Conservation (phyloP, 768 basidiomycete genomes). For the Lactarius vividus region DNA sequence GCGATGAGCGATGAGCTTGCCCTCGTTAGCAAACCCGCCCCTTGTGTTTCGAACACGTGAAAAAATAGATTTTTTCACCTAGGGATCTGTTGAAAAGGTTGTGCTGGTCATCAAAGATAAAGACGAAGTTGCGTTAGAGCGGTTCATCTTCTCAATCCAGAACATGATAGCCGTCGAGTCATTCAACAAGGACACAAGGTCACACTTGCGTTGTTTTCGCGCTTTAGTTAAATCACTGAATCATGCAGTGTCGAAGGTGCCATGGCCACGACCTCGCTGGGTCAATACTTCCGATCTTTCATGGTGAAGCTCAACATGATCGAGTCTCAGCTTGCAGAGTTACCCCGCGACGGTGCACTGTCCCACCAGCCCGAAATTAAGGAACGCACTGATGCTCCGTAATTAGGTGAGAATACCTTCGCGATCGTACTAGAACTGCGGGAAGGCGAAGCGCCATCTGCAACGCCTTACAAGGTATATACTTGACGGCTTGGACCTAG, state of each 20-base stretch:
- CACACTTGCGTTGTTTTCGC: slow-evolving; percentile 17
- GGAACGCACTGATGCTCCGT: slow-evolving; percentile 1
- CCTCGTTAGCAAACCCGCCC: slow-evolving; percentile 41
- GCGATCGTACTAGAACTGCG: slow-evolving; percentile 79
- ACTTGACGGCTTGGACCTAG: background rate
- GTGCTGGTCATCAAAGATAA: slow-evolving; percentile 83
- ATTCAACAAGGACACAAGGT: slow-evolving; percentile 72
- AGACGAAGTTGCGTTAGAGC: slow-evolving; percentile 78
- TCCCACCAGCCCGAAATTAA: background rate
- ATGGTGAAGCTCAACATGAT: slow-evolving; percentile 78
- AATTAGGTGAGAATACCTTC: slow-evolving; percentile 69
- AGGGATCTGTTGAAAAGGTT: slow-evolving; percentile 81
- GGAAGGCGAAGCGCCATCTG: slow-evolving; percentile 58
- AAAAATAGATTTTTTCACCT: background rate
- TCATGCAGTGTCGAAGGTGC: slow-evolving; percentile 63
- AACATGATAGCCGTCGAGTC: slow-evolving; percentile 72
- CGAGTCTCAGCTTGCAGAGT: slow-evolving; percentile 63
- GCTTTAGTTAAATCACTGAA: background rate
- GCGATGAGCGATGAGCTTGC: slow-evolving; percentile 77
- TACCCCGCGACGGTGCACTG: slow-evolving; percentile 51
- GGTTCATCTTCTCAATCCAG: slow-evolving; percentile 85
- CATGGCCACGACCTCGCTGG: slow-evolving; percentile 59
- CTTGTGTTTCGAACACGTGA: background rate
- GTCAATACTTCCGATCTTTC: slow-evolving; percentile 79
- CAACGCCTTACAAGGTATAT: slow-evolving; percentile 45